Evolutionary conservation across 73 alveolate genomes (phyloP), one percentile per base, ranked within the genome.

Genomic region (Tetrahymena malaccensis): DNA sequence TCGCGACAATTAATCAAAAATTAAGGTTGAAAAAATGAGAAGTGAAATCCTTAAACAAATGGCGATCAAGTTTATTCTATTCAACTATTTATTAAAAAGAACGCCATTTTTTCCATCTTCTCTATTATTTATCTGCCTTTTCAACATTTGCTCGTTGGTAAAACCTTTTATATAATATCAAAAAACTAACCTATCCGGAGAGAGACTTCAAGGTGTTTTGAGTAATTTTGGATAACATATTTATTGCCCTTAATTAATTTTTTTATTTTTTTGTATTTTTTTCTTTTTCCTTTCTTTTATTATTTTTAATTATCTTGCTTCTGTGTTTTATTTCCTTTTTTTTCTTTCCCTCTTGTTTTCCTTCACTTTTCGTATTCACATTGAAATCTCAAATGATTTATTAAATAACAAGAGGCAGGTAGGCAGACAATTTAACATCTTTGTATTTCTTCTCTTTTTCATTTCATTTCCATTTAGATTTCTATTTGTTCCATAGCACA

Each of bases 111-210:
- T 27, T 8, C 13, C 85, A 17, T 70, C 89, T 70, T 70, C 89
- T 70, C 89, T 70, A 27, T 70, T 31, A 8, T 27, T 70, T 70
- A n/a, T 70, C 34, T 31, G 34, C 22, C 37, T 27, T 70, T 31
- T 70, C 89, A 70, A 70, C 89, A 31, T 70, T 70, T 70, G 89
- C 89, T 70, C 89, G 1, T 27, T 70, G 37, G 37, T 12, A 70
- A 70, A 31, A 70, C 89, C 89, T 70, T 70, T 70, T 70, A 31
- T 31, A 25, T 70, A 27, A 70, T 50, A n/a, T 70, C 43, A 70
- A 70, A 70, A 70, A 70, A 70, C 89, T 70, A 70, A 70, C 89
- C 89, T 70, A 70, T 70, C 89, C 89, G 89, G 89, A 70, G 89
- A 70, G 89, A 31, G 89, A 70, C 89, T 70, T 70, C 89, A 70